Conservation (phyloP, 306 rosid genomes). For the Vigna trinervia region DNA sequence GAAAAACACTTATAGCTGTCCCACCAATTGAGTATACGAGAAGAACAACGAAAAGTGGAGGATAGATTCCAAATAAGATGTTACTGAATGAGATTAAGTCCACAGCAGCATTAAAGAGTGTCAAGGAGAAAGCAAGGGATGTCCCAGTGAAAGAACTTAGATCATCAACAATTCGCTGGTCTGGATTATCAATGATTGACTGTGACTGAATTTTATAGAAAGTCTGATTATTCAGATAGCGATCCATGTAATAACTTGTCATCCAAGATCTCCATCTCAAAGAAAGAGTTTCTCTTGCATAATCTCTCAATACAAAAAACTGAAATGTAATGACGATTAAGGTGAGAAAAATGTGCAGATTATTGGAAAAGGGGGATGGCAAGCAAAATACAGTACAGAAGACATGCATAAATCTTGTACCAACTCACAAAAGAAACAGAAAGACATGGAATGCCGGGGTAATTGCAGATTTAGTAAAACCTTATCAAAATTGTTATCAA, state of each 20-base stretch:
- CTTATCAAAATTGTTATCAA: background rate
- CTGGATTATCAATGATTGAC: constrained; percentile 94
- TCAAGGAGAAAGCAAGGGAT: constrained; percentile 80
- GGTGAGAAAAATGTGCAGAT: constrained; percentile 41
- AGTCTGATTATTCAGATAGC: constrained; percentile 78
- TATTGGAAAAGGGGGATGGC: constrained; percentile 25
- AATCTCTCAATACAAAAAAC: constrained; percentile 93
- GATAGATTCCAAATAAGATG: constrained; percentile 90
- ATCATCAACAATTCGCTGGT: constrained; percentile 96
- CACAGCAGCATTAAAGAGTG: constrained; percentile 79
- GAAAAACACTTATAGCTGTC: constrained; percentile 82
- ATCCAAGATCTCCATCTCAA: constrained; percentile 99
- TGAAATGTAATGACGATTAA: constrained; percentile 46
- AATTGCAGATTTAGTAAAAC: background rate
- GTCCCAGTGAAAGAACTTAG: constrained; percentile 91
- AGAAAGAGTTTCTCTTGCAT: constrained; percentile 86
- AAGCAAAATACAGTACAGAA: background rate
- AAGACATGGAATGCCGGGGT: background rate
- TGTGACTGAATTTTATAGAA: constrained; percentile 96
- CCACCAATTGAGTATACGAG: constrained; percentile 91
- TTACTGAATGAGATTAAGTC: constrained; percentile 95
- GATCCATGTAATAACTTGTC: constrained; percentile 95
- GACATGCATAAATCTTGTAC: constrained; percentile 19
- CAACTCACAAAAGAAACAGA: background rate
- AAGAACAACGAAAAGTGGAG: constrained; percentile 89